Evolutionary conservation across 1,284 basidiomycete species (phyloP).

Genomic region (Puccinia hordei): DNA sequence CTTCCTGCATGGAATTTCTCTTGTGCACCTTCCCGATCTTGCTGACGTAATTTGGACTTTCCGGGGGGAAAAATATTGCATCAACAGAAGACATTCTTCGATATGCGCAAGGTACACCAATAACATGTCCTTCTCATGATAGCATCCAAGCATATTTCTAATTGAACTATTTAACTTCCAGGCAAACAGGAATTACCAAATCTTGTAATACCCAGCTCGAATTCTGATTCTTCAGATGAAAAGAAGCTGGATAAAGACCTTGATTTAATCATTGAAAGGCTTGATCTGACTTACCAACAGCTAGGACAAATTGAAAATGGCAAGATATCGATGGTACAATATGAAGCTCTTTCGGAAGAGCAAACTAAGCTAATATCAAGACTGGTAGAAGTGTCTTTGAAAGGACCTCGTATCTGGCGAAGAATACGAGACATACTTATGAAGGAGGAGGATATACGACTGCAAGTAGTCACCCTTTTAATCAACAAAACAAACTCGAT

Average conservation of each 20-base stretch:
- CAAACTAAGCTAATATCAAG: conserved; percentile 9
- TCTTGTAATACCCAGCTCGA: not conserved
- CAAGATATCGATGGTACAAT: not conserved
- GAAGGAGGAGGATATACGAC: not conserved
- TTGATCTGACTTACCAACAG: not conserved
- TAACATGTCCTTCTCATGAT: too few species aligned
- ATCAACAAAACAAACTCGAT: not conserved
- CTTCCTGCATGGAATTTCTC: not conserved
- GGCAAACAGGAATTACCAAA: not conserved
- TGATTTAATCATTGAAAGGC: not conserved
- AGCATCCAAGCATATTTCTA: not conserved
- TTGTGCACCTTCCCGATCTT: not conserved
- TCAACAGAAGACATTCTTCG: not conserved
- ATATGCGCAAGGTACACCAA: conserved; percentile 8
- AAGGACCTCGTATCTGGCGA: conserved; percentile 17
- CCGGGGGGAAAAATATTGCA: not conserved
- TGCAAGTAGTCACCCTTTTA: not conserved
- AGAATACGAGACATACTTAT: not conserved
- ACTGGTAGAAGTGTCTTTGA: not conserved
- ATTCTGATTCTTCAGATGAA: not conserved
- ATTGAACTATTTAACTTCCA: not conserved
- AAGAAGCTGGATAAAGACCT: not conserved
- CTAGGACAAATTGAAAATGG: not conserved
- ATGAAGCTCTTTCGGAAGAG: not conserved
- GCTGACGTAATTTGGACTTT: not conserved